Base-by-base conservation (phyloP, 2,329 filamentous ascomycete genomes). In the Colletotrichum orchidophilum region DNA sequence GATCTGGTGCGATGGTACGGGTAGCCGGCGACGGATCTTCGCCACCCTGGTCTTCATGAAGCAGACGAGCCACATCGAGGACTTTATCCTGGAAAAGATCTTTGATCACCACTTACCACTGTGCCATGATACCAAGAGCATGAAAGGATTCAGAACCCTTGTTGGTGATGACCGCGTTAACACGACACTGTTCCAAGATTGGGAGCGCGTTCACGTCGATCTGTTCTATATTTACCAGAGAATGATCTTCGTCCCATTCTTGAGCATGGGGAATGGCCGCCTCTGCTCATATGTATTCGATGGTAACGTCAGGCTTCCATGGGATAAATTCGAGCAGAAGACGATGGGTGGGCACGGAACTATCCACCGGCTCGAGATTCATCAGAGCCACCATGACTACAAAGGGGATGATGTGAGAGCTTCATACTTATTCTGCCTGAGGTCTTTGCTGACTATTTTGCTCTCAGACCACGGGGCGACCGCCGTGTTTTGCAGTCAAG, bases 401-500 rank as follows among this genome's bases (percentile, higher is more conserved):
- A 12, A 33, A 8, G 18, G 31, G 5, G 39, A n/a, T 4, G 33
- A 50, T 18, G 60, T 59, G 11, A 46, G 60, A 68, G 27, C 4
- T 1, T 57, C 27, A 0, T 2, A 57, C 1, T 4, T 24, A 39
- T n/a, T n/a, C 24, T 29, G 3, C 13, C 29, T 27, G 21, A 46
- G 27, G 9, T 1, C 3, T 49, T 33, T n/a, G 13, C 31, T 53
- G 29, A 60, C 5, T 7, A 15, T 8, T 29, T 63, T 55, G 18
- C 15, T 24, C 9, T 8, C 2, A 69, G 29, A n/a, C 31, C 6
- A 15, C 26, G 3, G 33, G 15, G 33, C 33, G 31, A 33, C 11
- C 66, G 1, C 33, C n/a, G 5, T 69, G 21, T 7, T 69, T 65
- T 52, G 66, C 66, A n/a, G 66, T 69, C 66, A 69, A 69, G 15